These are phyloP conservation scores for Cyberlindnera mycetangii DNA, from an alignment of 805 yeast genomes.

Conservation along the genomic window DNA sequence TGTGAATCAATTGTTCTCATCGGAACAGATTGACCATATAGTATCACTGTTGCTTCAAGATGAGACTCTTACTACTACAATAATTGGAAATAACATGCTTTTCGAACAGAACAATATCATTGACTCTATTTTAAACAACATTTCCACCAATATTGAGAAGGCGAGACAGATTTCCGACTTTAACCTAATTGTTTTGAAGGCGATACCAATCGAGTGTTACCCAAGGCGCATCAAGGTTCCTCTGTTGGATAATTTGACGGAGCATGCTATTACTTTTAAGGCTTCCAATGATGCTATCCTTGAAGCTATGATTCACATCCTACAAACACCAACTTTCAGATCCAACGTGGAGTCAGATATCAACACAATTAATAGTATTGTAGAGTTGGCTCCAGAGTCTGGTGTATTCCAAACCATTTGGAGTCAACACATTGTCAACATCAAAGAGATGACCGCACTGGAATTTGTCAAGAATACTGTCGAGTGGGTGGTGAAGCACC, in stretches of 20 bases:
- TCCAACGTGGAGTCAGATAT: constrained; percentile 48
- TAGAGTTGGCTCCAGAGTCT: constrained; percentile 18
- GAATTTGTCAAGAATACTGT: constrained; percentile 25
- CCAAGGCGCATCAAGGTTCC: constrained; percentile 34
- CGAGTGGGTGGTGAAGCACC: constrained; percentile 16
- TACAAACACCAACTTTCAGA: constrained; percentile 51
- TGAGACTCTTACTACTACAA: constrained; percentile 17
- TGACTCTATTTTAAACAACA: constrained; percentile 25
- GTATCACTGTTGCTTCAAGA: constrained; percentile 27
- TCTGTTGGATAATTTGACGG: constrained; percentile 26
- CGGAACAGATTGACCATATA: constrained; percentile 30
- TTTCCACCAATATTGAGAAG: constrained; percentile 17
- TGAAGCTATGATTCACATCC: constrained; percentile 35
- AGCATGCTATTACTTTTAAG: constrained; percentile 5
- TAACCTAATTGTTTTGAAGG: constrained; percentile 8
- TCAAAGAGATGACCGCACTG: constrained; percentile 29
- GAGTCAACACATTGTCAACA: constrained; percentile 39
- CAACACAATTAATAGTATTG: constrained; percentile 21
- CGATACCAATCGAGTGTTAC: constrained; percentile 51
- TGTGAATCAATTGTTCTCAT: constrained; percentile 34
- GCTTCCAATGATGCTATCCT: constrained; percentile 11
- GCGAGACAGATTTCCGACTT: neutral
- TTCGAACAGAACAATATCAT: constrained; percentile 48
- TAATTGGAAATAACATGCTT: constrained; percentile 37
- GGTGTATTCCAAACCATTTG: constrained; percentile 38